phyloP scores from a whole-genome alignment of 352 stramenopile species.

The Thalassiosira tumida region DNA sequence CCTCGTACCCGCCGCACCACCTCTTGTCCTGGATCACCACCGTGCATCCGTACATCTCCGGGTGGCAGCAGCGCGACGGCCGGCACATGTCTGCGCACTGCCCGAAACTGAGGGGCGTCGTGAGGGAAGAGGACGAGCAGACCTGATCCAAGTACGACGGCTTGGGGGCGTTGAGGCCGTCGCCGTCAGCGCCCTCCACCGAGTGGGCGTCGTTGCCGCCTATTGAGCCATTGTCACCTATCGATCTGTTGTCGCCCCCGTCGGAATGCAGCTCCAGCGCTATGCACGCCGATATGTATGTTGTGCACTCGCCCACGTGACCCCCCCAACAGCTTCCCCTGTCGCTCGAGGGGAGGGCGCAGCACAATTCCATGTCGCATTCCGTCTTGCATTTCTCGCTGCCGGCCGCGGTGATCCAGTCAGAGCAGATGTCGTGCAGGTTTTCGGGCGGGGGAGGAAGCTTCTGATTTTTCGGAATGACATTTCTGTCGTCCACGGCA shows the following conservation, averaged over 20 bases:
- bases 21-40: constrained; percentile 52
- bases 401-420: constrained; percentile 67
- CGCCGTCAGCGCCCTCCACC: background rate
- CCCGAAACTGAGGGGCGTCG: constrained; percentile 39
- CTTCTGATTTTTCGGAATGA: background rate
- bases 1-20: constrained; percentile 61
- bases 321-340: constrained; percentile 55
- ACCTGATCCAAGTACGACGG: constrained; percentile 17
- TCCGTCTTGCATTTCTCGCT: constrained; percentile 50
- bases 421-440: constrained; percentile 61
- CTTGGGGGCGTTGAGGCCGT: background rate
- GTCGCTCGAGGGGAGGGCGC: constrained; percentile 38
- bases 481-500: background rate
- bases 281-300: constrained; percentile 73
- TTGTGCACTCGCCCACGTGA: constrained; percentile 60
- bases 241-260: too few species aligned
- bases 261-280: constrained; percentile 60
- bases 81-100: constrained; percentile 23
- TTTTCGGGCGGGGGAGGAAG: constrained; percentile 55
- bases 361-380: constrained; percentile 61
- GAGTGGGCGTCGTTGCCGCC: background rate
- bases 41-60: constrained; percentile 56
- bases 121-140: constrained; percentile 29
- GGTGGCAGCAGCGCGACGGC: constrained; percentile 57
- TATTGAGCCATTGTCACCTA: background rate